These are phyloP conservation scores for Podosphaera fusca DNA, from an alignment of 2,329 filamentous ascomycete species.

Conservation along the genomic window DNA sequence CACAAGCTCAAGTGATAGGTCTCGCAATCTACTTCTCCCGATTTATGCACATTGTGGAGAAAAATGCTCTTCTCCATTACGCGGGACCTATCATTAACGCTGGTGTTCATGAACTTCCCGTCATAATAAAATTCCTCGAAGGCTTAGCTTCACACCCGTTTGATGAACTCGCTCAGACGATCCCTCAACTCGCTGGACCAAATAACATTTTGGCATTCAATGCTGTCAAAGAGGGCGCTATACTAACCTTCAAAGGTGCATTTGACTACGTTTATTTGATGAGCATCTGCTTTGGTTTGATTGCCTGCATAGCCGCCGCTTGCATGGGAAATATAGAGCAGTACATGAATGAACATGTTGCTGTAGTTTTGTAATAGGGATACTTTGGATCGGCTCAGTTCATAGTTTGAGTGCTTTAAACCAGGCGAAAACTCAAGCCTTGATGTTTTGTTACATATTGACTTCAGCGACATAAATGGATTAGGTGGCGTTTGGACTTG, in stretches of 20 bases:
- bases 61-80: constrained; percentile 20
- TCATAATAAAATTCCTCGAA: constrained; percentile 13
- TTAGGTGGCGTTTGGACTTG: no score
- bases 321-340: constrained; percentile 34
- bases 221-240: constrained; percentile 24
- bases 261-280: constrained; percentile 39
- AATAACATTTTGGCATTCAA: constrained; percentile 15
- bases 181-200: background rate
- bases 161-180: background rate
- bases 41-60: constrained; percentile 17
- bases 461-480: no score
- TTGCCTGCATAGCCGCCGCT: constrained; percentile 31
- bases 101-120: constrained; percentile 17
- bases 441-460: no score
- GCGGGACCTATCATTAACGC: constrained; percentile 21
- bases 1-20: constrained; percentile 25
- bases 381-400: no score
- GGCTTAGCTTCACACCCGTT: background rate
- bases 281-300: constrained; percentile 35
- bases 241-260: constrained; percentile 23
- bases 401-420: no score
- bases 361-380: constrained; percentile 19
- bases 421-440: no score
- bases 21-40: constrained; percentile 15
- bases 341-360: constrained; percentile 35